Percentiles rank a stretch among this genome's conserved stretches.
phyloP scores from a whole-genome alignment of 768 basidiomycete genomes.

The Suillus fuscotomentosus region DNA sequence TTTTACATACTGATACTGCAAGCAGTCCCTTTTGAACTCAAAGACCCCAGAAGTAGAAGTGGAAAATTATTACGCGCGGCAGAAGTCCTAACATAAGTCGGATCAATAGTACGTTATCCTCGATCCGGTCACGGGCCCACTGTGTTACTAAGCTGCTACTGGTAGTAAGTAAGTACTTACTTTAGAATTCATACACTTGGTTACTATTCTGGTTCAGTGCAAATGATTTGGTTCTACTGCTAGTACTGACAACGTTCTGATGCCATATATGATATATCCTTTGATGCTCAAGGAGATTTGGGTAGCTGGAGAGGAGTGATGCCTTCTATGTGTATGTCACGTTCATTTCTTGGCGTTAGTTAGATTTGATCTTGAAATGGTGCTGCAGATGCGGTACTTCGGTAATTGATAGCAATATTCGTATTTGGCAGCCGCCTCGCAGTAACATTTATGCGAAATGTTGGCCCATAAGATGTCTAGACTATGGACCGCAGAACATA shows the following conservation, averaged over 20 bases:
- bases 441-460: neutral
- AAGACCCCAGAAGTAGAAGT: neutral
- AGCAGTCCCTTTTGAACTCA: neutral
- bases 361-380: neutral
- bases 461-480: neutral
- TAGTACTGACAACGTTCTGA: neutral
- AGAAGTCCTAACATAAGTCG: neutral
- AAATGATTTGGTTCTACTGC: neutral
- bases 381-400: neutral
- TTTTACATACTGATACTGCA: neutral
- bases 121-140: neutral
- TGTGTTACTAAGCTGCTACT: neutral
- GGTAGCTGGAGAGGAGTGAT: neutral
- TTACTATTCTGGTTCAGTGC: neutral
- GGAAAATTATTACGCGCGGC: neutral
- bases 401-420: neutral
- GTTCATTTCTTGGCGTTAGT: neutral
- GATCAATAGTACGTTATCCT: neutral
- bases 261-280: too few relatives aligned
- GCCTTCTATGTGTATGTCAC: neutral
- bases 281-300: neutral
- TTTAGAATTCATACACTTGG: neutral
- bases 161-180: neutral
- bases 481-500: neutral
- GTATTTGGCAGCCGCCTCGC: neutral